Base-by-base conservation (phyloP, 164 flowering plant genomes). In the Liquidambar formosana region DNA sequence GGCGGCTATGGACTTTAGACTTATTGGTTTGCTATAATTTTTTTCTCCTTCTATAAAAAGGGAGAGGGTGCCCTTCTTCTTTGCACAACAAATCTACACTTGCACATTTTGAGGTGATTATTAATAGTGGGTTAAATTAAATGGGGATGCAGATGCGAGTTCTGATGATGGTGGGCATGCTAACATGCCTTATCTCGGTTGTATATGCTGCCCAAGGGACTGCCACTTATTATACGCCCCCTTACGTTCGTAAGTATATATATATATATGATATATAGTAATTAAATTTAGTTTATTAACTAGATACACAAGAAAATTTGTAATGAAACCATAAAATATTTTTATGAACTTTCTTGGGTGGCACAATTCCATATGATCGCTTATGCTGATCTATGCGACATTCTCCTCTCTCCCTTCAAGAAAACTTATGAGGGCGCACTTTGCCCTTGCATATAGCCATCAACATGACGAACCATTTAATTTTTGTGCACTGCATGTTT, bases 141-240 rank as follows among this genome's bases (percentile, higher is more conserved):
- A 68, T 74, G 77, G 61, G 46, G 0, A 18, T 25, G 8, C 22
- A 33, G 15, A 59, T 65, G 53, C 49, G 22, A 16, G 19, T 23
- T 51, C 8, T 67, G 16, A 43, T 67, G 18, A 15, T 61, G 2
- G 57, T 47, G 9, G 66, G 21, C 56, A 25, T 69, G 47, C 19
- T 58, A 0, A 3, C 64, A 10, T 25, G 67, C 72, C 67, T 77
- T 13, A 23, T 26, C 53, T 67, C 75, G 1, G 16, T 59, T 21
- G 73, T 64, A 1, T 57, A 59, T 46, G 71, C 77, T 0, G 60
- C n/a, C 21, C 28, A 58, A 1, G 81, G 53, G 18, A 49, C 53
- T 18, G 53, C 53, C 53, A 49, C 53, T 0, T 49, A 15, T 19
- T 49, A 49, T 49, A 49, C 53, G 15, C 0, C 53, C 41, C 41